Base-by-base conservation (phyloP, 129 eudicot species). In the Chrysanthemum makinoi region DNA sequence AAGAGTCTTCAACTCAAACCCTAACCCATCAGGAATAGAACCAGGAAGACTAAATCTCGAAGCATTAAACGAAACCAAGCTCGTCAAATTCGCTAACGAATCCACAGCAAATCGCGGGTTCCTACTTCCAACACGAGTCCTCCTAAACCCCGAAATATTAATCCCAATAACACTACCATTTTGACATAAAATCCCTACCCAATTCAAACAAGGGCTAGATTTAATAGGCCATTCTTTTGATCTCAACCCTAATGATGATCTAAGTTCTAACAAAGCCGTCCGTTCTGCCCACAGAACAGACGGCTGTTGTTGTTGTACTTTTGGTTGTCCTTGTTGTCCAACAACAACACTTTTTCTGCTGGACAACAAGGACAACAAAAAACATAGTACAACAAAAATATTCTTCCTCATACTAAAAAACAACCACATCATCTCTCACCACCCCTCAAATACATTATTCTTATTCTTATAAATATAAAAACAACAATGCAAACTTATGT, bases 31-130 rank as follows among this genome's bases (percentile, higher is more conserved):
- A 6, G 99, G 99, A 61, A 95, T 88, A 3, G 81, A 75, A 19
- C 99, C 99, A 0, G 96, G 96, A 18, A 94, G 80, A 9, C 43
- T 18, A 59, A 94, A 90, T 44, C 80, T 55, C 1, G 99, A 87
- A 49, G 99, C 99, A 72, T 94, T 94, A 75, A 94, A 90, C 5
- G 84, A 69, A 2, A 68, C 62, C 77, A 94, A 86, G 15, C 0
- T 51, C 50, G 86, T 90, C 72, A 94, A 82, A 82, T 90, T 94
- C n/a, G 64, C 93, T n/a, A 94, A 88, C 44, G 99, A 78, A 77
- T 94, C 89, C 15, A 90, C 96, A n/a, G 86, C 62, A 65, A 94
- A 89, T 70, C 79, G 90, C n/a, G 98, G 98, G 83, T 80, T 89
- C 83, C 20, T 78, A 3, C 73, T 68, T 2, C 96, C 97, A 76